Evolutionary conservation across 208 protist genomes (phyloP), one percentile per base, ranked within the genome.

Genomic region (Endotrypanum monterogeii): DNA sequence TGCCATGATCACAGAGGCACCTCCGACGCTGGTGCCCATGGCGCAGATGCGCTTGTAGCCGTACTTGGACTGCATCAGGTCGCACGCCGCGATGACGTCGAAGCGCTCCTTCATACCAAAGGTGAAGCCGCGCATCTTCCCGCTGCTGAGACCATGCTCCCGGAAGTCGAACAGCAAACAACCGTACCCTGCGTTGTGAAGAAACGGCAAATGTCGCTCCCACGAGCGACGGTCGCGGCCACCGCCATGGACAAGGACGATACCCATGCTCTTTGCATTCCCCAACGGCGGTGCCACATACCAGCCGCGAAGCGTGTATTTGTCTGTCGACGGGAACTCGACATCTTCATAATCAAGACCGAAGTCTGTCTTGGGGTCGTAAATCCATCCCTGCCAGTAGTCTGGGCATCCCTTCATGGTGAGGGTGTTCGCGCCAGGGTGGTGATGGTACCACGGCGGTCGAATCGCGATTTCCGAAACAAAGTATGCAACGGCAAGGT

Each of bases 191-290:
- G 76, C 83, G 52, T 90, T 83, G 77, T 96, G 92, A 14, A 98
- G 58, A 54, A 97, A 94, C 8, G 89, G 91, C 14, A 97, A 73
- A 69, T 98, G 94, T 1, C 94, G 90, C 52, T 94, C 83, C 91
- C 91, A 98, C n/a, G 94, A 83, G 18, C 94, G 86, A 2, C 94
- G 77, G 73, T 98, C 94, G 41, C 94, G 85, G n/a, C 94, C 94
- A 16, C 91, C 94, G 62, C 94, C 94, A 74, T 98, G 94, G 11
- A 98, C 90, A 4, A 96, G 79, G n/a, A 98, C 92, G 32, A 98
- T 81, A 69, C 94, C 89, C 73, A 91, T 80, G 37, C 60, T 44
- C 1, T 48, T 50, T 35, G 37, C 71, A n/a, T 50, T 58, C 0
- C 32, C 46, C 30, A 30, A 57, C 39, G 83, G 83, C 7, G 89